Evolutionary conservation across 768 basidiomycete genomes (phyloP).

Genomic region (Boletus rufocinnamomeus): DNA sequence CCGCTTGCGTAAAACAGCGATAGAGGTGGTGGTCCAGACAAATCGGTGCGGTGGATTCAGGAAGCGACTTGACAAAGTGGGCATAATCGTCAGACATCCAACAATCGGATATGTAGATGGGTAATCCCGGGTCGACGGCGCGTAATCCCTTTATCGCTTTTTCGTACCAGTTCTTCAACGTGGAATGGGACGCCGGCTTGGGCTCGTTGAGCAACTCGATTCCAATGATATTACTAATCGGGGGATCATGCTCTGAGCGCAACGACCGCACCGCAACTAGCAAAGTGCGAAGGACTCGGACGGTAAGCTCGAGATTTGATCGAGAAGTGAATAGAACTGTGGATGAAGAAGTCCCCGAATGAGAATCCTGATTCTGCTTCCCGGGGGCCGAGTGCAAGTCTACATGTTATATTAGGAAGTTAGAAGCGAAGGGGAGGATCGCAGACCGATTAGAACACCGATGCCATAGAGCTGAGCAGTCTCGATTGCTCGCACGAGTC

Average conservation of each 20-base stretch:
- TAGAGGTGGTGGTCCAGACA: constrained; percentile 85
- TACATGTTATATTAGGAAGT: constrained; percentile 35
- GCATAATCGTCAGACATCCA: constrained; percentile 73
- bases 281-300: constrained; percentile 50
- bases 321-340: constrained; percentile 50
- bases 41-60: constrained; percentile 40
- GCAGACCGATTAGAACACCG: constrained; percentile 71
- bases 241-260: constrained; percentile 49
- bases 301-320: constrained; percentile 48
- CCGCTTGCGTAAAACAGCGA: constrained; percentile 69
- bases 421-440: background rate
- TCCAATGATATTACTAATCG: constrained; percentile 51
- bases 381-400: constrained; percentile 77
- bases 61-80: constrained; percentile 46
- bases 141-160: constrained; percentile 56
- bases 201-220: constrained; percentile 65
- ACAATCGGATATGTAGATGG: constrained; percentile 74
- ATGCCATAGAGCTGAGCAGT: constrained; percentile 57
- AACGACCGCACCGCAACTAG: constrained; percentile 39
- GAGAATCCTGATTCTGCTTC: constrained; percentile 70
- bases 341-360: constrained; percentile 59
- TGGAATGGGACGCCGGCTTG: constrained; percentile 47
- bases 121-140: constrained; percentile 52
- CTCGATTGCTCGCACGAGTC: constrained; percentile 60
- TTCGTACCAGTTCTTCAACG: constrained; percentile 64